Base-by-base conservation (phyloP, 495 filamentous ascomycete genomes). In the Penicillium nucicola region DNA sequence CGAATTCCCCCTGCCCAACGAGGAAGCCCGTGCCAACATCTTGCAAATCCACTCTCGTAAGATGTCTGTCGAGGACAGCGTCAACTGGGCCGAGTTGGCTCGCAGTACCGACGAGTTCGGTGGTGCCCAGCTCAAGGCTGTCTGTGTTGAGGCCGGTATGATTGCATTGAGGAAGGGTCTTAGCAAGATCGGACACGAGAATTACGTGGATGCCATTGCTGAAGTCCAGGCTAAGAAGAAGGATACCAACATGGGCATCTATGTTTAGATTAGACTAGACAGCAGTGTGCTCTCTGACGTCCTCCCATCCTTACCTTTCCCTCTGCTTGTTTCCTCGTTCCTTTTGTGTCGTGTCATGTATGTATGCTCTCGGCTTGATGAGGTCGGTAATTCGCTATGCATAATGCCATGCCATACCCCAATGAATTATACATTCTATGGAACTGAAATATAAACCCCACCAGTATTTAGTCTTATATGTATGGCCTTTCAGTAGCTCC, bases 161-260 rank as follows among this genome's bases (percentile, higher is more conserved):
- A 99, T 99, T 74, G 93, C 93, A 15, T 75, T 99, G 56, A 81
- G 93, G 48, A 88, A 85, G 70, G 93, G 93, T 25, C 86, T 89
- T 79, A 88, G 81, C 68, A 96, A 96, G 82, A 89, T 99, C 56
- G 85, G 86, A 49, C 93, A 99, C 60, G 93, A 99, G 77, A 91
- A 99, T 73, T 99, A 97, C 68, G 93, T 99, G 19, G 93, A 99
- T 81, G 93, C 93, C 43, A 97, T 99, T 64, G 78, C 89, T 17
- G 93, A 99, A 68, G 93, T 98, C 57, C 90, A 96, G 69, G 85
- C 90, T 41, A 97, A 97, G 88, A 96, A 96, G 89, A 95, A 92
- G 80, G 88, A 92, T 78, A 81, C 84, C 40, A 77, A 77, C 49
- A 76, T 81, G 67, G 78, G 77, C 45, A 79, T 80, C 57, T 78